phyloP scores from a whole-genome alignment of 2,329 filamentous ascomycete species.

The Scolecobasidium constrictum region DNA sequence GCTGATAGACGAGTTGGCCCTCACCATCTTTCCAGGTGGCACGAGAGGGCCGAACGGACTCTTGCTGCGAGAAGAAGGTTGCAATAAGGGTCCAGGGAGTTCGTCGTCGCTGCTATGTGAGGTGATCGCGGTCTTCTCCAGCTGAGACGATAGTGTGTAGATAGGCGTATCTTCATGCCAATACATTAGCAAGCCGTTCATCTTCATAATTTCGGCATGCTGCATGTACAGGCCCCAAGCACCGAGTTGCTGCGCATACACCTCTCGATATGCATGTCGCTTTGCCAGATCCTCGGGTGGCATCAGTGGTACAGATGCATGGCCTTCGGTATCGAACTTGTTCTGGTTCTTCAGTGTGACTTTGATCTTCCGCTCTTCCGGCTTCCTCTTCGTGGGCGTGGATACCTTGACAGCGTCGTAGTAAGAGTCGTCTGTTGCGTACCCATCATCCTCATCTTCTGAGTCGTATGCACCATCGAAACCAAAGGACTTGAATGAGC shows the following conservation, averaged over 20 bases:
- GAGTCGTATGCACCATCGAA: constrained; percentile 6
- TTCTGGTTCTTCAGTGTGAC: constrained; percentile 45
- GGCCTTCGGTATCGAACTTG: constrained; percentile 43
- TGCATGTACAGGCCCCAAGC: constrained; percentile 46
- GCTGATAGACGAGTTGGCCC: too few species aligned
- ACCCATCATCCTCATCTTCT: background rate
- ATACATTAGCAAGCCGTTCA: constrained; percentile 33
- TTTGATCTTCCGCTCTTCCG: constrained; percentile 27
- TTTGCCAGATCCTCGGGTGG: constrained; percentile 36
- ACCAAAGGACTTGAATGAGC: constrained; percentile 20
- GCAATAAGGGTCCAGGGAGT: too few species aligned
- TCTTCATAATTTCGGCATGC: constrained; percentile 48
- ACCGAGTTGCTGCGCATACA: constrained; percentile 49
- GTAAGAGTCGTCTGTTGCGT: constrained; percentile 5
- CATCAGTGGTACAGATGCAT: constrained; percentile 36
- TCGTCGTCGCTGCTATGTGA: too few species aligned
- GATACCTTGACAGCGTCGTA: constrained; percentile 5
- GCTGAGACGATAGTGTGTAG: background rate
- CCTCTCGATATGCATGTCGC: constrained; percentile 41
- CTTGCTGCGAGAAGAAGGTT: too few species aligned
- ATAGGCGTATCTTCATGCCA: constrained; percentile 4
- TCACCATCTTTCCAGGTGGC: too few species aligned
- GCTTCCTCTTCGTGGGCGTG: constrained; percentile 14
- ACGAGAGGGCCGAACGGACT: too few species aligned
- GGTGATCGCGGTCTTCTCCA: too few species aligned